Evolutionary conservation across 73 alveolate genomes (phyloP), one percentile per base, ranked within the genome.

Genomic region (Symbiodinium pilosum): DNA sequence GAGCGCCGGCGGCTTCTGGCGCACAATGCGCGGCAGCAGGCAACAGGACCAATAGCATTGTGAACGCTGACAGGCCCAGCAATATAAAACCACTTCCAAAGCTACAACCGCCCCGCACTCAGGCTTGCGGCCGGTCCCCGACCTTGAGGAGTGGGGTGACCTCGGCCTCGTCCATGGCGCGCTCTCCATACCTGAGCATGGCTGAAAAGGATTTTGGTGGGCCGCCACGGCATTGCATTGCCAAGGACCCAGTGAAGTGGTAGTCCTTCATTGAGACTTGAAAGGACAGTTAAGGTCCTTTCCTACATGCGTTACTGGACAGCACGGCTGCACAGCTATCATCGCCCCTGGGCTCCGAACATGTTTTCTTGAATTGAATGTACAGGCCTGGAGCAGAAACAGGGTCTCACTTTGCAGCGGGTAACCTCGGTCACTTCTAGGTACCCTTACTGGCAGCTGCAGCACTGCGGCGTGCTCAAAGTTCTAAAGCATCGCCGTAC

Each of bases 1-100:
- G 95, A 88, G 95, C 86, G 95, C 95, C 34, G 95, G 95, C 86
- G 95, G 95, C 95, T 88, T 88, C 95, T 88, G 86, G 5, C 38
- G 18, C 32, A 1, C 28, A 56, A 2, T 7, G 81, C 41, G 41
- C 81, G 30, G 81, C 2, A 14, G 39, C 73, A 24, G 32, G 14
- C 14, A 54, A 26, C 7, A 3, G 28, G 34, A 54, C 73, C 20
- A 26, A 54, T 6, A 26, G 73, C 68, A 51, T 16, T 30, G 26
- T 54, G 34, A 6, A 30, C 0, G 26, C n/a, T n/a, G n/a, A 16
- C 71, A 54, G 18, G 73, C 32, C 73, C 73, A 51, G 68, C 68
- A 16, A n/a, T n/a, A n/a, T n/a, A n/a, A n/a, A n/a, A n/a, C n/a
- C n/a, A n/a, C n/a, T n/a, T n/a, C n/a, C n/a, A n/a, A n/a, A n/a